Conservation (phyloP, 257 asterid genomes). For the Galeopsis tetrahit region DNA sequence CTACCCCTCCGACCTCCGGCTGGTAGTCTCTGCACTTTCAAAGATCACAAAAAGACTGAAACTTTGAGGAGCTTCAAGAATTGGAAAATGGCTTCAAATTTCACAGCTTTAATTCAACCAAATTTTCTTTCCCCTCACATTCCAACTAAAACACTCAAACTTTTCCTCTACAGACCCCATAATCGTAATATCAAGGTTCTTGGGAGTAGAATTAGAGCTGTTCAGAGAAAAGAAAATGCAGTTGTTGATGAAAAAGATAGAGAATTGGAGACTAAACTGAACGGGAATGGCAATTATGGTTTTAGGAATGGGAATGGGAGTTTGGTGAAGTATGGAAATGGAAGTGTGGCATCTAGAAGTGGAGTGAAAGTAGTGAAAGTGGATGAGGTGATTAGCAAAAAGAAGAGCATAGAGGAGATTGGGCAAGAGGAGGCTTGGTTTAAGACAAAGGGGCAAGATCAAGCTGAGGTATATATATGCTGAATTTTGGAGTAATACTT, state of each 20-base stretch:
- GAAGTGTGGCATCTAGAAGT: constrained; percentile 37
- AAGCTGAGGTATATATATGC: constrained; percentile 67
- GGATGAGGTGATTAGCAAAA: constrained; percentile 41
- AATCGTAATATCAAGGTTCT: constrained; percentile 16
- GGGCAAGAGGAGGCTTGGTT: constrained; percentile 98
- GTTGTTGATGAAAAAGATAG: constrained; percentile 52
- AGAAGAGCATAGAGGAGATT: constrained; percentile 74
- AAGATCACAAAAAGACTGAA: constrained; percentile 17
- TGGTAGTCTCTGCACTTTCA: constrained; percentile 11
- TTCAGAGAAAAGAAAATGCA: constrained; percentile 47
- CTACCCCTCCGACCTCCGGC: not conserved
- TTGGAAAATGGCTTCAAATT: constrained; percentile 46
- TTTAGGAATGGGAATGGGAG: constrained; percentile 44
- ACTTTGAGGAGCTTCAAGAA: constrained; percentile 25
- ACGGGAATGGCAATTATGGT: constrained; percentile 44
- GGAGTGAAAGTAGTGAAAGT: constrained; percentile 44
- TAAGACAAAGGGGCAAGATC: constrained; percentile 44
- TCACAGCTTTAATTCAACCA: constrained; percentile 39
- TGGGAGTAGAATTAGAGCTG: constrained; percentile 41
- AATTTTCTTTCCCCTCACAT: constrained; percentile 46
- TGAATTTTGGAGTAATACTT: not conserved
- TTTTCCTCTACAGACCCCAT: constrained; percentile 33
- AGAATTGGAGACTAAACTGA: constrained; percentile 44
- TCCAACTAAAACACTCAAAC: constrained; percentile 44
- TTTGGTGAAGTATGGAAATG: constrained; percentile 57